A percentile compares a stretch with the other conserved stretches of the same genome.
These are phyloP conservation scores for Skeletonema menzelii DNA, from an alignment of 108 stramenopile genomes.

Conservation along the genomic window DNA sequence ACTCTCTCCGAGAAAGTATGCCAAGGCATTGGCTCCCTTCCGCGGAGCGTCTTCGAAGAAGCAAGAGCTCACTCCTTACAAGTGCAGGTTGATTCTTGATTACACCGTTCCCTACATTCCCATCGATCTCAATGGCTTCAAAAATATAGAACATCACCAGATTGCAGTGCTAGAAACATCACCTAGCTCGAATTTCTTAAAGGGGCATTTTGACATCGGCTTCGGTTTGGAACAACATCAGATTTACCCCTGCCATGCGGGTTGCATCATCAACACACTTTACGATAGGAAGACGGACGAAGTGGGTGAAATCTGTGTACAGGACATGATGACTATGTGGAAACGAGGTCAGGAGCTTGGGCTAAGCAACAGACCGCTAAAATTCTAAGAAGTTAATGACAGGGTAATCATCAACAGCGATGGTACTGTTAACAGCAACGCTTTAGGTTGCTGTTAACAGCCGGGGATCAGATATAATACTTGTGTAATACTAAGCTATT, in stretches of 20 bases:
- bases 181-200: slow-evolving; percentile 52
- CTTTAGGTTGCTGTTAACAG: slow-evolving; percentile 2
- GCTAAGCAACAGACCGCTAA: slow-evolving; percentile 43
- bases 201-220: slow-evolving; percentile 66
- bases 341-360: slow-evolving; percentile 40
- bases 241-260: slow-evolving; percentile 72
- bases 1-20: slow-evolving; percentile 51
- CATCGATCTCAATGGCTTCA: slow-evolving; percentile 42
- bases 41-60: slow-evolving; percentile 44
- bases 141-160: slow-evolving; percentile 57
- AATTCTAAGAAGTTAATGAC: slow-evolving; percentile 7
- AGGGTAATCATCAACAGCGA: neutral
- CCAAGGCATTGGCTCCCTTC: slow-evolving; percentile 50
- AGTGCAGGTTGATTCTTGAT: slow-evolving; percentile 60
- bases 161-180: slow-evolving; percentile 64
- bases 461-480: neutral
- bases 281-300: slow-evolving; percentile 63
- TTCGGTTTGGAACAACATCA: slow-evolving; percentile 69
- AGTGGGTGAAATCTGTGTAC: slow-evolving; percentile 62
- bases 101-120: slow-evolving; percentile 73
- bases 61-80: slow-evolving; percentile 41
- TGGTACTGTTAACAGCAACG: neutral
- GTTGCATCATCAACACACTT: slow-evolving; percentile 69
- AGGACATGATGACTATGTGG: slow-evolving; percentile 57
- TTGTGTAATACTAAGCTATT: slow-evolving; percentile 4